Evolutionary conservation across 306 rosid genomes (phyloP), one percentile per base, ranked within the genome.

Genomic region (Medicago truncatula): DNA sequence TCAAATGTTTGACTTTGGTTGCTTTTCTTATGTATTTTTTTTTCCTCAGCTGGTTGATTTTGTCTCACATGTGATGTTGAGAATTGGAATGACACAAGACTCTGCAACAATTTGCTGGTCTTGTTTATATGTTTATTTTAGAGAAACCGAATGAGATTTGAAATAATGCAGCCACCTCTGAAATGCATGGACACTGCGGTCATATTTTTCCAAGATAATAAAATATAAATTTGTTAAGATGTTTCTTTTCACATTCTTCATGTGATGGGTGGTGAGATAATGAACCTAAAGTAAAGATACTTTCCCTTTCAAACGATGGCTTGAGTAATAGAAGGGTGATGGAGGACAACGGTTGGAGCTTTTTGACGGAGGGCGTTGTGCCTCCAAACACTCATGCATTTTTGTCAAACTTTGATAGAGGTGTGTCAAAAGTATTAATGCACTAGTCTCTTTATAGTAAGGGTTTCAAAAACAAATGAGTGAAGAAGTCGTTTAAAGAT

Each of bases 241-340:
- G 43, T 16, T 62, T 61, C 20, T 41, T 18, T 78, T 50, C 21
- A 34, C 46, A 10, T 2, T 8, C 23, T 50, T 54, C 47, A 58
- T 74, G 72, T 74, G 73, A 75, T 39, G 14, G 21, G 10, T 40
- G 44, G 66, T 79, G 53, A n/a, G 39, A 21, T 16, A 21, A 12
- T 58, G 64, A 6, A 8, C 16, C 11, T 52, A 7, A 49, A 14
- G 16, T 59, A 46, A 46, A 69, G 62, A 44, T 69, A 68, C 23
- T 44, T 58, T 14, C 61, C 68, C 60, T 43, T 65, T 66, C 13
- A 6, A 34, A 34, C 1, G 7, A 5, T 7, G 38, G 7, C 7
- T 3, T 5, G 38, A 34, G 38, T 34, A 34, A 34, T 34, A 6
- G 38, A 6, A 34, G 38, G 7, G 38, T 34, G 7, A 34, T 34